Evolutionary conservation across 208 protist genomes (phyloP), one percentile per base, ranked within the genome.

Genomic region (Crithidia mellificae): DNA sequence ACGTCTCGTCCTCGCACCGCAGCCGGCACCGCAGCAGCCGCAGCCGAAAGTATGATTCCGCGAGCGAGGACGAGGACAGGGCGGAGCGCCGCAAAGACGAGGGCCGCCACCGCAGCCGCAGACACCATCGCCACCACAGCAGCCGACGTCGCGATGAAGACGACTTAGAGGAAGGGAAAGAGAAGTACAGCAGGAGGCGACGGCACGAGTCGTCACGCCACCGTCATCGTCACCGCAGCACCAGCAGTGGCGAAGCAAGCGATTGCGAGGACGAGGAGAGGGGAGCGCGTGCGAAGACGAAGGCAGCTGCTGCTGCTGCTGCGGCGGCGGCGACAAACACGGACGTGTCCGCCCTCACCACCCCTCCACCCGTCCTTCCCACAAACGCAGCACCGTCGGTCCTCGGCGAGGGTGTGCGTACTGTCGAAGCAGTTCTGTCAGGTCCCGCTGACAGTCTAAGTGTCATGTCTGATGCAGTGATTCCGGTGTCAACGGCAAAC

Each of bases 181-280:
- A 30, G 20, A 2, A 41, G 17, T 27, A 47, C 56, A 6, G 27
- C 25, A 20, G 38, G 39, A 38, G 30, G 25, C 58, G 14, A 29
- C n/a, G 11, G 6, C 24, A 7, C 12, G 14, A 47, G 11, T 61
- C 50, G 29, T 59, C 49, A 11, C 49, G 34, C 39, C 15, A 8
- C 3, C 63, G 56, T 24, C 34, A 24, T 39, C 63, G 24, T 29
- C 66, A 70, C 51, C 74, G 34, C 57, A 24, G 36, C 44, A 12
- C 29, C n/a, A 54, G 29, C n/a, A 53, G 38, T 29, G 53, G 25
- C 43, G 34, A 11, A 38, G 11, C 11, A n/a, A 52, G 39, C 9
- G 44, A n/a, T 27, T 49, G 50, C 50, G 6, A 14, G 6, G 50
- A n/a, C 9, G 50, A 54, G 22, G 27, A 34, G 50, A 29, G 22